Conservation (phyloP, 345 rosid species). For the Populus deltoides region DNA sequence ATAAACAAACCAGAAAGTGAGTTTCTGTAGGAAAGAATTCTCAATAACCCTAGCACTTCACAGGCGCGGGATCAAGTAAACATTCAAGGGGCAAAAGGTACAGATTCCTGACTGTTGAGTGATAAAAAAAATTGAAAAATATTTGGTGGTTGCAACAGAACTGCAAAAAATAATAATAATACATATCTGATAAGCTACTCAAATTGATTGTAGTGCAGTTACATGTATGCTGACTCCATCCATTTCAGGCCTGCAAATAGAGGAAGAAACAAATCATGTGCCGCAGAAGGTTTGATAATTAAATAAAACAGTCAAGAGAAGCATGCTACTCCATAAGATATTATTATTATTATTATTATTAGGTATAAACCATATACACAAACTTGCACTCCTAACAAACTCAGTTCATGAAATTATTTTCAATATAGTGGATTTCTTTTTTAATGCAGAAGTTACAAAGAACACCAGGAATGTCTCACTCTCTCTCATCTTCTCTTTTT, state of each 20-base stretch:
- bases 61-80: background rate
- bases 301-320: background rate
- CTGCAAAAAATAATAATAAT: background rate
- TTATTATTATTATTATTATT: background rate
- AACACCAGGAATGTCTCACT: background rate
- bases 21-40: background rate
- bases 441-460: background rate
- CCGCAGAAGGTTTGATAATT: background rate
- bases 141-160: background rate
- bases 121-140: background rate
- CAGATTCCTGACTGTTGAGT: background rate
- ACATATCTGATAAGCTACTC: background rate
- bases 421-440: background rate
- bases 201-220: background rate
- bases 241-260: constrained; percentile 15
- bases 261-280: background rate
- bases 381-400: background rate
- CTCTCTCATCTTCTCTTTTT: no score
- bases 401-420: background rate
- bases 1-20: background rate
- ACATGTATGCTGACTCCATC: background rate
- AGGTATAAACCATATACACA: background rate
- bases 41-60: background rate
- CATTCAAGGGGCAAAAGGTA: background rate
- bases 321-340: background rate